Conservation (phyloP, 2,329 filamentous ascomycete species). For the Pseudopyricularia cyperi region DNA sequence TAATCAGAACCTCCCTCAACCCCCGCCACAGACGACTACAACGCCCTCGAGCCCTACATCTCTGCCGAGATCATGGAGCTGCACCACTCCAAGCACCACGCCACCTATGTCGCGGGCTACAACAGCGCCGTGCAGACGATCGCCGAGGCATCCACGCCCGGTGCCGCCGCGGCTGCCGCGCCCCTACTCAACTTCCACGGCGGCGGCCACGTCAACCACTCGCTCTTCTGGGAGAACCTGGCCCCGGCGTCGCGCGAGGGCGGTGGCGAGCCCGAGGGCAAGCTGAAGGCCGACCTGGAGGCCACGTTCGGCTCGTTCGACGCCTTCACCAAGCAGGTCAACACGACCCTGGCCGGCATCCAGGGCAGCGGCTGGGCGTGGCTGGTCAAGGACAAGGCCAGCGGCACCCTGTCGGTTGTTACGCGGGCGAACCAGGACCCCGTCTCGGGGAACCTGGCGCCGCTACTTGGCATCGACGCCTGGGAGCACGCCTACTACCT, state of each 20-base stretch:
- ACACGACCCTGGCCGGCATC: conserved; percentile 55
- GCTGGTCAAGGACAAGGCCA: conserved; percentile 61
- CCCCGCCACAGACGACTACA: conserved; percentile 67
- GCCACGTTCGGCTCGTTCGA: conserved; percentile 55
- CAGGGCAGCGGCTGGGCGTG: conserved; percentile 88
- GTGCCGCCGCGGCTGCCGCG: conserved; percentile 34
- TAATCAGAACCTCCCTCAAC: neutral
- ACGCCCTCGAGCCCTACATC: conserved; percentile 77
- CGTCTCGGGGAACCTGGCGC: conserved; percentile 69
- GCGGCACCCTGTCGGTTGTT: conserved; percentile 48
- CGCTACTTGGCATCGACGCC: conserved; percentile 79
- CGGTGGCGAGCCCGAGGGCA: conserved; percentile 46
- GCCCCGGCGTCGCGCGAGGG: conserved; percentile 50
- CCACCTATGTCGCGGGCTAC: conserved; percentile 65
- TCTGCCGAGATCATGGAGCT: conserved; percentile 70
- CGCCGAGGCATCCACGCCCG: conserved; percentile 40
- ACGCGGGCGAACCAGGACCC: conserved; percentile 83
- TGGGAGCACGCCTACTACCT: conserved; percentile 97
- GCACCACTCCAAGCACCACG: conserved; percentile 68
- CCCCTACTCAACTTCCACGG: conserved; percentile 70
- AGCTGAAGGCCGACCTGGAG: conserved; percentile 52
- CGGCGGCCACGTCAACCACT: conserved; percentile 88
- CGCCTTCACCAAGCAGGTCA: conserved; percentile 53
- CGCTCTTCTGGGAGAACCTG: conserved; percentile 83
- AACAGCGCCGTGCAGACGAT: conserved; percentile 54